Evolutionary conservation across 1,284 basidiomycete species (phyloP), one percentile per base, ranked within the genome.

Genomic region (Cryptococcus amylolentus): DNA sequence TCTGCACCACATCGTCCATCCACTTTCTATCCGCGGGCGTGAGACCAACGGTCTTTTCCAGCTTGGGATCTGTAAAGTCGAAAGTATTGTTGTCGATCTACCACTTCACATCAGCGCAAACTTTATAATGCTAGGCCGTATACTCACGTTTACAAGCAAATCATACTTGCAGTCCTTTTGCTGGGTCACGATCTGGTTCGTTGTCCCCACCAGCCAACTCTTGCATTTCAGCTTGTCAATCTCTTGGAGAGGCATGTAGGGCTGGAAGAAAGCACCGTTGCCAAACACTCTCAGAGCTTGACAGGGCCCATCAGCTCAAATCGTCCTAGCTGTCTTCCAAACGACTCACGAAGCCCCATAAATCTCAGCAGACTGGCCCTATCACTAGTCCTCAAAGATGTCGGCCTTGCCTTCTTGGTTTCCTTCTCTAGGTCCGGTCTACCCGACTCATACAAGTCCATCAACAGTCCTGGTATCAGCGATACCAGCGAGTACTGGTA

Each of bases 401-500:
- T 89, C 0, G 93, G 86, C 44, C 84, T 83, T 8, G 55, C 58
- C 39, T 89, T 79, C 2, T 83, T 84, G 2, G 82, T 81, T 28
- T 69, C 61, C 2, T 84, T 76, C 44, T 90, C 87, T 7, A 98
- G 81, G 2, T 85, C 83, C 0, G 96, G 94, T 3, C 88, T 89
- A n/a, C 93, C 95, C 54, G 87, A 89, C 69, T 98, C 95, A 53
- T 92, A 87, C 41, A 98, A 80, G 8, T 86, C 86, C 74, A 96
- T 88, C 27, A 98, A 80, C 5, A 98, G 82, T 41, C 89, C 88
- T 39, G 90, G 89, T 60, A 91, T 81, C 13, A 92, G 80, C 0
- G 90, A 90, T 51, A 91, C 69, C n/a, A 98, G 82, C 1, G 91
- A 95, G 75, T 99, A 99, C 75, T 99, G 96, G 69, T 92, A 96